Conservation (phyloP, 345 rosid species). For the Sisymbrium irio region DNA sequence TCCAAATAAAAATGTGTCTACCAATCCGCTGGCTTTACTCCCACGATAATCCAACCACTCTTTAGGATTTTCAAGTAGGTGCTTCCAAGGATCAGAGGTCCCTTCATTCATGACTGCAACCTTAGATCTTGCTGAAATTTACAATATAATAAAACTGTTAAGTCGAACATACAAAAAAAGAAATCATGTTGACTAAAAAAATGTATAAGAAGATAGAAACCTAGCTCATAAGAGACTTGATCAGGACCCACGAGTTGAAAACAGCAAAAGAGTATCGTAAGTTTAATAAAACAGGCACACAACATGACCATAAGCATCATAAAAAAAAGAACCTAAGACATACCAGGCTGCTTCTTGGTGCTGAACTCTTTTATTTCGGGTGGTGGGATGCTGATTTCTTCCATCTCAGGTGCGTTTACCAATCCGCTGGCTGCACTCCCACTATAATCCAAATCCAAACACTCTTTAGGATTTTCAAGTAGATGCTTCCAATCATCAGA, state of each 20-base stretch:
- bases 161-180: not conserved
- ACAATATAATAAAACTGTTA: not conserved
- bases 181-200: not conserved
- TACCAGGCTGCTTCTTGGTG: constrained; percentile 14
- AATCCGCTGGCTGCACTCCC: constrained; percentile 44
- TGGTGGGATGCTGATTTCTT: not conserved
- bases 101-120: constrained; percentile 19
- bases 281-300: not conserved
- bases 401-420: constrained; percentile 37
- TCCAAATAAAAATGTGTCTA: constrained; percentile 27
- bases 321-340: not conserved
- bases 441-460: constrained; percentile 55
- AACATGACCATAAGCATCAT: not conserved
- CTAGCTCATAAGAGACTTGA: not conserved
- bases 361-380: constrained; percentile 5
- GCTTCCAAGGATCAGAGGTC: constrained; percentile 43
- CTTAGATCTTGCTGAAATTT: constrained; percentile 13
- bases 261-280: not conserved
- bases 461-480: constrained; percentile 54
- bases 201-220: not conserved
- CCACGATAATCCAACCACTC: constrained; percentile 69
- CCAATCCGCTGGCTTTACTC: constrained; percentile 53
- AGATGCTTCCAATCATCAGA: constrained; percentile 47
- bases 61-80: constrained; percentile 59
- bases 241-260: constrained; percentile 3